A percentile compares a stretch with the other conserved stretches of the same genome.
Conservation (phyloP, 768 basidiomycete species). For the Galerina sulciceps region DNA sequence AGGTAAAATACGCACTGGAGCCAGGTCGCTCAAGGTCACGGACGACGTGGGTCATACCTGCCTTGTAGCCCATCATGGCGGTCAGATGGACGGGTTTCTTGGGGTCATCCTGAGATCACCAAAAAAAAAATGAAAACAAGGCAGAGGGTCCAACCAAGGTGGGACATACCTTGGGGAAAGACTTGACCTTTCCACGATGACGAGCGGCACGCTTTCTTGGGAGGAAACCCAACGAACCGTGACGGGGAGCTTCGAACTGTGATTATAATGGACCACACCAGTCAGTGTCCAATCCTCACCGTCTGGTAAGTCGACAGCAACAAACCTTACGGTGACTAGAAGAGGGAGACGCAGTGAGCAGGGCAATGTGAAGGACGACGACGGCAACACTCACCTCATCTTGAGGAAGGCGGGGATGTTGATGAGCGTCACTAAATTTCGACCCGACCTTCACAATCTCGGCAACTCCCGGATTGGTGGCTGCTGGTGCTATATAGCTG, state of each 20-base stretch:
- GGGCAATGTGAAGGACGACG: not conserved
- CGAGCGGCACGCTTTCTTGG: constrained; percentile 96
- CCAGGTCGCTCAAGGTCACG: constrained; percentile 99
- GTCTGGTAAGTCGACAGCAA: constrained; percentile 13
- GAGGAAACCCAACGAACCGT: constrained; percentile 97
- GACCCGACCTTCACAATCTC: constrained; percentile 17
- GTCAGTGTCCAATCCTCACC: constrained; percentile 13
- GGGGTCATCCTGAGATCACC: constrained; percentile 85
- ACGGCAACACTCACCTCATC: constrained; percentile 60
- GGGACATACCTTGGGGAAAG: constrained; percentile 89
- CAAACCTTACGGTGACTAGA: constrained; percentile 86
- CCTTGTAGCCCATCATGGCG: constrained; percentile 99
- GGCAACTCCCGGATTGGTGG: constrained; percentile 43
- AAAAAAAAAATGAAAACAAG: constrained; percentile 8
- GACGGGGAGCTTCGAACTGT: constrained; percentile 97
- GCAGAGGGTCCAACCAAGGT: not conserved
- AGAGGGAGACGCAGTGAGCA: constrained; percentile 13
- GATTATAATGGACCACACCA: constrained; percentile 15
- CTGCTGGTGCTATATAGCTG: constrained; percentile 44
- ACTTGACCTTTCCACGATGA: constrained; percentile 99
- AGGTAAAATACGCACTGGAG: constrained; percentile 76
- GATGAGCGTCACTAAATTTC: constrained; percentile 33
- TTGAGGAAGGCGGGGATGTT: constrained; percentile 42
- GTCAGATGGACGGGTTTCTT: constrained; percentile 99
- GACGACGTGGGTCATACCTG: constrained; percentile 99